Conservation (phyloP, 257 asterid genomes). For the Pogostemon cablin region DNA sequence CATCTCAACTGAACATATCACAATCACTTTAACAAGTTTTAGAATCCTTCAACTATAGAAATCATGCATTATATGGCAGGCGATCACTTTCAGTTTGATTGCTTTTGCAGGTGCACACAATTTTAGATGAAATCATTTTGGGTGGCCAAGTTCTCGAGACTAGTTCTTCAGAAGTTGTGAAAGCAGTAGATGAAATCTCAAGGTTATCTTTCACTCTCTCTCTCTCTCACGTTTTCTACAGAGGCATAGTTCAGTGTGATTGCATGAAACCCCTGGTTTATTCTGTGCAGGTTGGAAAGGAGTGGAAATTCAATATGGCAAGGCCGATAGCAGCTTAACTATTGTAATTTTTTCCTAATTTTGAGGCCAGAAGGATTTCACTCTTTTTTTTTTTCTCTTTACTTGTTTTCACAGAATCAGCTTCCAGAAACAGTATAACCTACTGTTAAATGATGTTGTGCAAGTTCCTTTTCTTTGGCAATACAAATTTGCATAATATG, state of each 20-base stretch:
- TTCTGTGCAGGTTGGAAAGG: conserved; percentile 69
- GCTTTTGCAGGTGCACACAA: conserved; percentile 74
- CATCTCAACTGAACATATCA: not conserved
- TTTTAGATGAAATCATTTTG: conserved; percentile 84
- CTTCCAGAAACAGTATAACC: not conserved
- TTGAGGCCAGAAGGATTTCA: conserved; percentile 4
- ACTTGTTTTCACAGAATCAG: not conserved
- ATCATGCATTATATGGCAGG: conserved; percentile 3
- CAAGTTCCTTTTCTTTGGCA: too few species aligned
- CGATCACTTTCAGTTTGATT: conserved; percentile 11
- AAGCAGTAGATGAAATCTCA: conserved; percentile 79
- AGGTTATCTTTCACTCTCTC: conserved; percentile 43
- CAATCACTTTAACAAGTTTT: conserved; percentile 4
- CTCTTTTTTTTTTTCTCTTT: not conserved
- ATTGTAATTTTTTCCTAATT: conserved; percentile 13
- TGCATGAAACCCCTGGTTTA: conserved; percentile 25
- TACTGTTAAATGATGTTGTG: not conserved
- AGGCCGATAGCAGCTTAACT: conserved; percentile 51
- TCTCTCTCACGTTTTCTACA: not conserved
- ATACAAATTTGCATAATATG: not conserved
- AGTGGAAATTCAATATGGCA: conserved; percentile 61
- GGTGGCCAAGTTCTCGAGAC: conserved; percentile 99
- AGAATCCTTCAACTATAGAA: conserved; percentile 10
- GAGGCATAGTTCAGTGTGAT: not conserved
- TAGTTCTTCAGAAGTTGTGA: conserved; percentile 70